Base-by-base conservation (phyloP, 192 early-diverging fungal genomes). In the Entrophospora sp. region DNA sequence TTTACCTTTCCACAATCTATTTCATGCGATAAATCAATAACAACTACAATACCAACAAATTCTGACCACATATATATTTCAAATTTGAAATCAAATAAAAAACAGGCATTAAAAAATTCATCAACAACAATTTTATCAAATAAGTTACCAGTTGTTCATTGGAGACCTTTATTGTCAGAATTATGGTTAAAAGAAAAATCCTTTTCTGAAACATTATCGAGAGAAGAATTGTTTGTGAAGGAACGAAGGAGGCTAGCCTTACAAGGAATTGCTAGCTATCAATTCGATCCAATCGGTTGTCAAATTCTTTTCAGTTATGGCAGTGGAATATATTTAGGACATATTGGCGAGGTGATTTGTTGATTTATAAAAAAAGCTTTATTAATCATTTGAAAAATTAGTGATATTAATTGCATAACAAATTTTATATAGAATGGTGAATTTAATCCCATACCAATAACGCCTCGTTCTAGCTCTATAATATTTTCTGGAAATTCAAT, bases 241-340 rank as follows among this genome's bases (percentile, higher is more conserved):
- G 76, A 74, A 48, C 76, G 78, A 28, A 76, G 69, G 49, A 71
- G 79, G 13, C 71, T 79, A 13, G 70, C 74, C 10, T 69, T 72
- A 12, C 79, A 79, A 12, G 81, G 80, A 4, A 73, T 85, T 20
- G 49, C 70, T 12, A 73, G 65, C 53, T 73, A 60, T 25, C 71
- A 79, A 56, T 71, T 60, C 4, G 44, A 32, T 38, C 49, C 45
- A 28, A 34, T 1, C n/a, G 49, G 62, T 49, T 28, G 62, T 12
- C 62, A 64, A n/a, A 34, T 78, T 2, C 32, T 81, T 48, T 75
- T 81, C 59, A 55, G 44, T 31, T 74, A 74, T 28, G 60, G 53
- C 5, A 64, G 64, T 22, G 52, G 64, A 20, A 44, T 81, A 3
- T 81, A 73, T 43, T 62, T 77, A 25, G 73, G 75, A 30, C 35